phyloP scores from a whole-genome alignment of 148 eudicot genomes.

The Chenopodium album region DNA sequence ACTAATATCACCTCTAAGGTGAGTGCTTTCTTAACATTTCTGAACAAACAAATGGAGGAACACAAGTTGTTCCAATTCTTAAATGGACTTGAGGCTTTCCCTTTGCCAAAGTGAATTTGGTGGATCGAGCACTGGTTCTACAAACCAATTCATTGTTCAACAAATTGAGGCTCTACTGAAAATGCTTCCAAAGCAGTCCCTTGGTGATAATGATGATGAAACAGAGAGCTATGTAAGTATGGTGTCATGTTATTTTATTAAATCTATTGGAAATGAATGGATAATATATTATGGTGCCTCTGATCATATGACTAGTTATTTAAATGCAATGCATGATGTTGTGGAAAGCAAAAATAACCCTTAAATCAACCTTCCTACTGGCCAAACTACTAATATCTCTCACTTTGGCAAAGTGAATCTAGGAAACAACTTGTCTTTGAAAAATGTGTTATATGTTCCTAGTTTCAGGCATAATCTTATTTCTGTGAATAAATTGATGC shows the following conservation, averaged over 20 bases:
- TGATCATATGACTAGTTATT: not conserved
- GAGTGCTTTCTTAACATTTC: not conserved
- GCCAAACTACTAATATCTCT: not conserved
- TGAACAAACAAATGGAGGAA: too few species aligned
- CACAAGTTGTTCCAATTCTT: too few species aligned
- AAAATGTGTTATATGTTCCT: not conserved
- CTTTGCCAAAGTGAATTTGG: too few species aligned
- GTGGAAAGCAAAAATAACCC: too few species aligned
- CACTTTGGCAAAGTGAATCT: not conserved
- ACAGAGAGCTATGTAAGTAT: not conserved
- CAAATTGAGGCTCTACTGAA: not conserved
- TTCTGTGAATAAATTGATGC: not conserved
- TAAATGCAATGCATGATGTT: not conserved
- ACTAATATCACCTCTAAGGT: not conserved
- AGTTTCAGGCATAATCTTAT: not conserved
- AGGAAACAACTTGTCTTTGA: not conserved
- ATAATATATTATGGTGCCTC: not conserved
- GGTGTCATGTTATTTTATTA: not conserved
- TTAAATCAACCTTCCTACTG: not conserved
- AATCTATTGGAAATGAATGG: not conserved
- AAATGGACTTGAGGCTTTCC: too few species aligned
- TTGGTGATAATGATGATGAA: not conserved
- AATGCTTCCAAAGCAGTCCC: not conserved
- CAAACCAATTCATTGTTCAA: not conserved
- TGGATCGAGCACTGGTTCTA: too few species aligned